A percentile compares a stretch with the other conserved stretches of the same genome.
Conservation (phyloP, 768 basidiomycete species). For the Collybia nuda region DNA sequence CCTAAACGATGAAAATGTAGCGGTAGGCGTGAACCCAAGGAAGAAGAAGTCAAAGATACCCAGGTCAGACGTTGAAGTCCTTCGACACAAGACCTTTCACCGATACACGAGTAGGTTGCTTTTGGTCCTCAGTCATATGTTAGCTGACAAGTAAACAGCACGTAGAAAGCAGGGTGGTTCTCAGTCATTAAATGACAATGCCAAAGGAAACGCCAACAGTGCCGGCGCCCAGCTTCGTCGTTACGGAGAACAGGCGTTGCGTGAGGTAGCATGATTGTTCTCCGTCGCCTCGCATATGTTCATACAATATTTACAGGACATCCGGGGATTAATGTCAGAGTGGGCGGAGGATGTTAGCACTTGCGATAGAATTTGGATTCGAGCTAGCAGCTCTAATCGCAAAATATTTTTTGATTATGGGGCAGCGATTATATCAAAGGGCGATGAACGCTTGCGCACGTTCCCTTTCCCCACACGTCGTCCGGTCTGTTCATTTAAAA, state of each 20-base stretch:
- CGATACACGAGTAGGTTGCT: slow-evolving; percentile 86
- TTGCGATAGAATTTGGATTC: slow-evolving; percentile 92
- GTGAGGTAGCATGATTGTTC: slow-evolving; percentile 59
- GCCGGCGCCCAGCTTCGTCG: slow-evolving; percentile 92
- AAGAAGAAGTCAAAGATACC: slow-evolving; percentile 60
- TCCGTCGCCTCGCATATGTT: not conserved
- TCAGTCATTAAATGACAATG: slow-evolving; percentile 88
- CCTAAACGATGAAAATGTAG: slow-evolving; percentile 41
- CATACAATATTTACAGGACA: slow-evolving; percentile 57
- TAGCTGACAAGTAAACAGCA: slow-evolving; percentile 34
- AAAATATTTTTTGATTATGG: slow-evolving; percentile 92
- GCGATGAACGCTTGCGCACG: slow-evolving; percentile 80
- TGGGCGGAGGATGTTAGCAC: slow-evolving; percentile 86
- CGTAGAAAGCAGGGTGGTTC: slow-evolving; percentile 97
- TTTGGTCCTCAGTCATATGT: slow-evolving; percentile 7
- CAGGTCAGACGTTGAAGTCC: slow-evolving; percentile 76
- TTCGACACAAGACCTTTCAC: slow-evolving; percentile 95
- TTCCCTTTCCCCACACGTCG: slow-evolving; percentile 97
- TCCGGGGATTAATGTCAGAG: slow-evolving; percentile 75
- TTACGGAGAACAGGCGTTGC: slow-evolving; percentile 91
- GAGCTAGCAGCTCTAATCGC: slow-evolving; percentile 85
- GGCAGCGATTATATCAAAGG: slow-evolving; percentile 70
- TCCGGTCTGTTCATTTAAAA: slow-evolving; percentile 74
- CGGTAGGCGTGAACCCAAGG: slow-evolving; percentile 39
- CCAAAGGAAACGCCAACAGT: slow-evolving; percentile 91